Conservation (phyloP, 139 green algal species). For the Chlorella sp. region DNA sequence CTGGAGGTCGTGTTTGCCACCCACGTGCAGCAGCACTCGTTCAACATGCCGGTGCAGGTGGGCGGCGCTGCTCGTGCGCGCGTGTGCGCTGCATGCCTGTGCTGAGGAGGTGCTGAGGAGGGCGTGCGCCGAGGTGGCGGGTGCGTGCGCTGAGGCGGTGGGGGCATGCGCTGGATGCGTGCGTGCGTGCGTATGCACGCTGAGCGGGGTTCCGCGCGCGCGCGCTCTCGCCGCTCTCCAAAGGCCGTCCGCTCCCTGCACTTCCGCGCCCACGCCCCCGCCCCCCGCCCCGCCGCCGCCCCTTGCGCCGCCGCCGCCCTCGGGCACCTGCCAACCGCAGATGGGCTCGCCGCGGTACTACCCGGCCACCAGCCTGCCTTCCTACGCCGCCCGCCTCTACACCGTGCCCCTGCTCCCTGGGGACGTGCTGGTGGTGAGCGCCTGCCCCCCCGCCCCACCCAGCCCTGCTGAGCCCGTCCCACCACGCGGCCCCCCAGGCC, state of each 20-base stretch:
- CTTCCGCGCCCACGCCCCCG: neutral
- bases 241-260: neutral
- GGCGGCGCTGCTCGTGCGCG: constrained; percentile 33
- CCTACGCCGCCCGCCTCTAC: constrained; percentile 43
- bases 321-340: no score
- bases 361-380: constrained; percentile 30
- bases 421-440: constrained; percentile 56
- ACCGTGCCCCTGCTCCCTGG: constrained; percentile 55
- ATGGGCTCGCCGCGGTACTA: no score
- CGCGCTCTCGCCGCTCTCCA: neutral
- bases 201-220: neutral
- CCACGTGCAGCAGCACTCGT: constrained; percentile 90
- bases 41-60: constrained; percentile 96
- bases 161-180: neutral
- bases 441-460: no score
- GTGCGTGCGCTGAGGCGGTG: neutral
- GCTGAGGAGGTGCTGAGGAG: constrained; percentile 8
- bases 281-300: no score
- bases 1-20: no score
- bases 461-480: no score
- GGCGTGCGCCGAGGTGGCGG: neutral
- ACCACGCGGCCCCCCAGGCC: no score
- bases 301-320: neutral
- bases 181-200: neutral
- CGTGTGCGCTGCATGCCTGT: neutral